phyloP scores from a whole-genome alignment of 176 grass and related monocot genomes.

The Areca catechu region DNA sequence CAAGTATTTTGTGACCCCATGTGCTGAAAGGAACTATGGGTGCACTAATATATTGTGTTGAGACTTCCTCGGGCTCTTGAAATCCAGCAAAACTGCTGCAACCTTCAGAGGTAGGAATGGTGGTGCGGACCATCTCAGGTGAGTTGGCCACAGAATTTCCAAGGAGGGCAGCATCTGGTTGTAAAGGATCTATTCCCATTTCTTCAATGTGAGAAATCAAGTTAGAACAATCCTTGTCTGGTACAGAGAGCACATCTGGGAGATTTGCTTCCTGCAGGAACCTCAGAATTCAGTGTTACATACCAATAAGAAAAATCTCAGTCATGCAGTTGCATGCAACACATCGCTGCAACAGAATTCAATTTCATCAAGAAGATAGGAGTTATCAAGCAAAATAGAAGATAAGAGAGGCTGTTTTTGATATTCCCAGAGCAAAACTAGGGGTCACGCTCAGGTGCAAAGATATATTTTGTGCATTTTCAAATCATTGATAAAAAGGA shows the following conservation, averaged over 20 bases:
- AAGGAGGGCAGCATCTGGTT: neutral
- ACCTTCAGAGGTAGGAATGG: constrained; percentile 23
- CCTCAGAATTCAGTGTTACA: neutral
- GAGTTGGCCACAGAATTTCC: neutral
- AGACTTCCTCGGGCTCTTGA: constrained; percentile 49
- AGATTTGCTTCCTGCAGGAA: constrained; percentile 71
- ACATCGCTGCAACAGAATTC: no score
- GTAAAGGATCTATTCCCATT: constrained; percentile 44
- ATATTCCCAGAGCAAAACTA: no score
- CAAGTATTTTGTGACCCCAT: constrained; percentile 29
- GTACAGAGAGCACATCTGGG: constrained; percentile 50
- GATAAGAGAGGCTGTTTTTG: no score
- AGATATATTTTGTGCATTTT: neutral
- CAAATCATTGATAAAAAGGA: neutral
- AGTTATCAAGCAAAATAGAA: no score
- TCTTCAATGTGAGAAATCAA: constrained; percentile 47
- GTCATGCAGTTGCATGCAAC: no score
- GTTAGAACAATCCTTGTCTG: constrained; percentile 24
- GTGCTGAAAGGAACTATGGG: constrained; percentile 30
- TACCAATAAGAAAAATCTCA: no score
- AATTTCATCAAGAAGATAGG: no score
- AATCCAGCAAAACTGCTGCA: constrained; percentile 51
- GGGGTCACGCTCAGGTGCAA: no score
- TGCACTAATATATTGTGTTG: constrained; percentile 45
- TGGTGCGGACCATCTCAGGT: constrained; percentile 10